Percentiles rank a stretch among this genome's conserved stretches.
These are phyloP conservation scores for Striga asiatica DNA, from an alignment of 257 asterid species.

Conservation along the genomic window DNA sequence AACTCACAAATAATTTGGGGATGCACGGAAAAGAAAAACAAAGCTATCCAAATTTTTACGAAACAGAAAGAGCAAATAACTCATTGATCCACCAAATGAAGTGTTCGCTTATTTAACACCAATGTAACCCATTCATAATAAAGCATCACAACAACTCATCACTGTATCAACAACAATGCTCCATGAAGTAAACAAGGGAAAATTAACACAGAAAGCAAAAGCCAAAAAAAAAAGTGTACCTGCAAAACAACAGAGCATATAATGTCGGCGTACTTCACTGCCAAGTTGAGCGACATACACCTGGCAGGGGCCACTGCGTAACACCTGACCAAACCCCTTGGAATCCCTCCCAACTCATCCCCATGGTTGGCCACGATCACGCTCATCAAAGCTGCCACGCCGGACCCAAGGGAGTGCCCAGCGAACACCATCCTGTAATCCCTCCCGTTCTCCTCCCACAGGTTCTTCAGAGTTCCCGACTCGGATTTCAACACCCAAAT, in stretches of 20 bases:
- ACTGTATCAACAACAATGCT: too few relatives aligned
- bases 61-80: too few relatives aligned
- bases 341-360: constrained; percentile 57
- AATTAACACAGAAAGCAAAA: neutral
- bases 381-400: constrained; percentile 67
- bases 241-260: constrained; percentile 73
- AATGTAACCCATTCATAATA: too few relatives aligned
- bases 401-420: constrained; percentile 94
- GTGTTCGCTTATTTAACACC: too few relatives aligned
- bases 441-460: constrained; percentile 76
- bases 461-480: constrained; percentile 43
- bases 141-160: too few relatives aligned
- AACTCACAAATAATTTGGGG: too few relatives aligned
- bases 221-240: constrained; percentile 28
- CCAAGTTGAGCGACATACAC: constrained; percentile 94
- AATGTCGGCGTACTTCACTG: constrained; percentile 85
- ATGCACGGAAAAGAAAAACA: too few relatives aligned
- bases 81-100: too few relatives aligned
- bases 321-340: constrained; percentile 55
- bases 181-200: too few relatives aligned
- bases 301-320: constrained; percentile 89
- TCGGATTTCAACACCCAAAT: constrained; percentile 65
- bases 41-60: too few relatives aligned
- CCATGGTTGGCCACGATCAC: constrained; percentile 76
- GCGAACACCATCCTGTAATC: constrained; percentile 67